A percentile compares a stretch with the other conserved stretches of the same genome.
phyloP scores from a whole-genome alignment of 179 eudicot genomes.

The Patellifolia procumbens region DNA sequence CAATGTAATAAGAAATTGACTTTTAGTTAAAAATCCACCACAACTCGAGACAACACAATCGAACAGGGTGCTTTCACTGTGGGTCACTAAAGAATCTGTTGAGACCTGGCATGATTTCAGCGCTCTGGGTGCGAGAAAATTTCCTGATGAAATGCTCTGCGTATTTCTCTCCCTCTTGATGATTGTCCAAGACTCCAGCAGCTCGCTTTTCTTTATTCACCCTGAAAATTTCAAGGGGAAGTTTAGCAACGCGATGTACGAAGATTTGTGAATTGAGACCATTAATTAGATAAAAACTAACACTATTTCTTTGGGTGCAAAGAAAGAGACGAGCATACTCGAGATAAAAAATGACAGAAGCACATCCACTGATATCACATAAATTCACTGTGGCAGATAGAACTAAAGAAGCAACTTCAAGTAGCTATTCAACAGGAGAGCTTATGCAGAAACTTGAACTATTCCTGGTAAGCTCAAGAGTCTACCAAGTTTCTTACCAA shows the following conservation, averaged over 20 bases:
- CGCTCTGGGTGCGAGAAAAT: slow-evolving; percentile 59
- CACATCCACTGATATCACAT: background rate
- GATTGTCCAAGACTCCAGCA: slow-evolving; percentile 74
- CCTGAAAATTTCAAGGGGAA: slow-evolving; percentile 33
- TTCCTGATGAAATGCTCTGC: slow-evolving; percentile 62
- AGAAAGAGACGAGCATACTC: background rate
- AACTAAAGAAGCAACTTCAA: too few relatives aligned
- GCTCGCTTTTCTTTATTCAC: slow-evolving; percentile 82
- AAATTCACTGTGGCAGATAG: too few relatives aligned
- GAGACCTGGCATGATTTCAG: slow-evolving; percentile 77
- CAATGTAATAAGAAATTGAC: background rate
- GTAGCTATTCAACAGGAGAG: too few relatives aligned
- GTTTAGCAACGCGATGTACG: background rate
- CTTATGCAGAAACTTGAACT: too few relatives aligned
- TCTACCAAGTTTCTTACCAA: too few relatives aligned
- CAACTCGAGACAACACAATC: background rate
- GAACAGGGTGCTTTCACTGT: slow-evolving; percentile 16
- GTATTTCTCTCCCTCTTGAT: slow-evolving; percentile 70
- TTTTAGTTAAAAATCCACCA: slow-evolving; percentile 2
- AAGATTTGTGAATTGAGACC: background rate
- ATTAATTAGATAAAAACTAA: background rate
- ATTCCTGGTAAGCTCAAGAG: too few relatives aligned
- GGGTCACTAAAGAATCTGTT: slow-evolving; percentile 72
- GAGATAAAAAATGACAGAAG: background rate
- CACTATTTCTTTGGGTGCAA: background rate